Conservation (phyloP, 1,284 basidiomycete species). For the Cryptococcus sp. region DNA sequence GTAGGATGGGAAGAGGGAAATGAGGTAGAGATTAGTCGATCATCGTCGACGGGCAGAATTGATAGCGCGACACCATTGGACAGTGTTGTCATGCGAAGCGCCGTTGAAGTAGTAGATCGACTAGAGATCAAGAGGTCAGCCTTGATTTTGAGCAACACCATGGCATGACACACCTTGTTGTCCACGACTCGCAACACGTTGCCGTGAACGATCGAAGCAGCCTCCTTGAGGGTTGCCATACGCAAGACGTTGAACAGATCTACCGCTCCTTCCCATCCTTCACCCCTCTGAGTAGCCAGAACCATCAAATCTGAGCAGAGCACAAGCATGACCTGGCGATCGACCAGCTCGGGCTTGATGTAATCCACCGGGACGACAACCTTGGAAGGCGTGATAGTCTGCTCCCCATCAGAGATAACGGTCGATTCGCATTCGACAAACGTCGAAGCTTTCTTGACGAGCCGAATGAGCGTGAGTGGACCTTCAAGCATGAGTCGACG, state of each 20-base stretch:
- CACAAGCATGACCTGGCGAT: slow-evolving; percentile 47
- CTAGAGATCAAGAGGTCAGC: slow-evolving; percentile 27
- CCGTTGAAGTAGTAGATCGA: slow-evolving; percentile 92
- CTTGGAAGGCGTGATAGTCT: slow-evolving; percentile 52
- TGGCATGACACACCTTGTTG: slow-evolving; percentile 36
- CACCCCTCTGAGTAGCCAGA: slow-evolving; percentile 70
- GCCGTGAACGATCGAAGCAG: slow-evolving; percentile 84
- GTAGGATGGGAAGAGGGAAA: too few relatives aligned
- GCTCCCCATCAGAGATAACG: slow-evolving; percentile 32
- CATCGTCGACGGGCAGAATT: slow-evolving; percentile 38
- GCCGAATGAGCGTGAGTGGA: slow-evolving; percentile 73
- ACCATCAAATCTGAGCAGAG: slow-evolving; percentile 81
- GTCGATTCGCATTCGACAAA: slow-evolving; percentile 67
- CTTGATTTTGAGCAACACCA: slow-evolving; percentile 8
- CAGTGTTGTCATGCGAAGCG: slow-evolving; percentile 73
- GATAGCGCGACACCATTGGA: slow-evolving; percentile 73
- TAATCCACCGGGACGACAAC: slow-evolving; percentile 82
- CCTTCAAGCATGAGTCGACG: slow-evolving; percentile 90
- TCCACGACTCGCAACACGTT: slow-evolving; percentile 63
- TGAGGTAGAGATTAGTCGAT: neutral
- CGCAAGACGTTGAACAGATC: slow-evolving; percentile 91
- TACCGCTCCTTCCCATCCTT: slow-evolving; percentile 68
- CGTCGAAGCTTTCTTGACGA: slow-evolving; percentile 85
- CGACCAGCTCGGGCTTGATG: slow-evolving; percentile 60
- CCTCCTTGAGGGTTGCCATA: slow-evolving; percentile 85